A percentile compares a stretch with the other conserved stretches of the same genome.
phyloP scores from a whole-genome alignment of 352 stramenopile genomes.

The Globisporangium heterothallicum region DNA sequence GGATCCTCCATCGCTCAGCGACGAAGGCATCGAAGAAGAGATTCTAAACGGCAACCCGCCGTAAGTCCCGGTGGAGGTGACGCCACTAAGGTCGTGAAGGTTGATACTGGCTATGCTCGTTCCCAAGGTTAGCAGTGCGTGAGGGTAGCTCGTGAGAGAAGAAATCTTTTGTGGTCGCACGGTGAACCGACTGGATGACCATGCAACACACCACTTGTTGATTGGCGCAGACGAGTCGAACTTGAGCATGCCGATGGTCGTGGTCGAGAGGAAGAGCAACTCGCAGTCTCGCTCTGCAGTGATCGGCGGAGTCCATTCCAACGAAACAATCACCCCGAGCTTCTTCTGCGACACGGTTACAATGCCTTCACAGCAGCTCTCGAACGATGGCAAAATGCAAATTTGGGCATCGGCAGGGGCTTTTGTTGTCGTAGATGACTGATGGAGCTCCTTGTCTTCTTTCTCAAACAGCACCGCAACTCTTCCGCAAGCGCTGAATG shows the following conservation, averaged over 20 bases:
- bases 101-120: slow-evolving; percentile 55
- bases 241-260: slow-evolving; percentile 55
- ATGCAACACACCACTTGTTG: slow-evolving; percentile 53
- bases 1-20: neutral
- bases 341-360: slow-evolving; percentile 52
- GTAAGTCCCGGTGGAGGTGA: slow-evolving; percentile 9
- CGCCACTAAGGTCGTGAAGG: slow-evolving; percentile 38
- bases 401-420: slow-evolving; percentile 19
- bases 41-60: slow-evolving; percentile 11
- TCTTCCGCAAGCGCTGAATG: slow-evolving; percentile 49
- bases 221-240: slow-evolving; percentile 31
- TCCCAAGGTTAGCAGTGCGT: slow-evolving; percentile 38
- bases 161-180: slow-evolving; percentile 43
- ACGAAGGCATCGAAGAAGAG: neutral
- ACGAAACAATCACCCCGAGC: slow-evolving; percentile 45
- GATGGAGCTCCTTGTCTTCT: slow-evolving; percentile 7
- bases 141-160: slow-evolving; percentile 47
- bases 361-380: slow-evolving; percentile 48
- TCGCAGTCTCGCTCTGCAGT: slow-evolving; percentile 45
- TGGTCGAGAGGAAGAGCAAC: slow-evolving; percentile 60
- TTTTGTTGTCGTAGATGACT: neutral
- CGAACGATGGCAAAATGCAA: slow-evolving; percentile 47
- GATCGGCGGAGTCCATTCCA: slow-evolving; percentile 61
- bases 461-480: slow-evolving; percentile 46
- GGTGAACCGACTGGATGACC: slow-evolving; percentile 58